Base-by-base conservation (phyloP, 345 rosid genomes). In the Brassica nigra region DNA sequence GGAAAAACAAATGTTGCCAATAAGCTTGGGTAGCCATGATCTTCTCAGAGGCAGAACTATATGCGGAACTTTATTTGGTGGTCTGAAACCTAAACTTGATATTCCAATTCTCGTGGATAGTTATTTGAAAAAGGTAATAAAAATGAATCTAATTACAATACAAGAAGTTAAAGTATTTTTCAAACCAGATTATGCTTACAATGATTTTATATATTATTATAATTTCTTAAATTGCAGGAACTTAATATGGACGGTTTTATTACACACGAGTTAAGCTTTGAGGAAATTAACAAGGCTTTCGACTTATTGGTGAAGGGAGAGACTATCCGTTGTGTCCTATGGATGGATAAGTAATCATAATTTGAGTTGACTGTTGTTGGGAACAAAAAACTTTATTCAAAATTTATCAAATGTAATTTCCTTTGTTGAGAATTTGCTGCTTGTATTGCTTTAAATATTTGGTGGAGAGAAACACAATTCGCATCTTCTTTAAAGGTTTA, bases 211-310 rank as follows among this genome's bases (percentile, higher is more conserved):
- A 20, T 47, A 2, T 10, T 1, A 27, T 52, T 5, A 33, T 33
- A 33, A 33, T 0, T 64, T 70, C 29, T 4, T 12, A 0, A 49
- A 36, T 6, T 55, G 27, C 86, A 90, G 92, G 91, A 86, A 67
- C 86, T 89, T 52, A 77, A 85, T 57, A 2, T 89, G 74, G 88
- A 86, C 2, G 82, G 49, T 6, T 74, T 89, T 66, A 78, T 89
- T 28, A 79, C 91, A 54, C 89, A 88, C 14, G 82, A 86, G 70
- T 66, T 89, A 68, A 70, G 76, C 4, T 89, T 90, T 70, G 69
- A 74, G 2, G 92, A 89, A 37, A 89, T 90, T 42, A 90, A 90
- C 83, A 76, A 81, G 61, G 92, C 95, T 33, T 86, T 90, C 28
- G 86, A 89, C 1, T 78, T 90, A 31, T 78, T 86, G n/a, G 36